Evolutionary conservation across 2,329 filamentous ascomycete species (phyloP), one percentile per base, ranked within the genome.

Genomic region (Fusarium foetens): DNA sequence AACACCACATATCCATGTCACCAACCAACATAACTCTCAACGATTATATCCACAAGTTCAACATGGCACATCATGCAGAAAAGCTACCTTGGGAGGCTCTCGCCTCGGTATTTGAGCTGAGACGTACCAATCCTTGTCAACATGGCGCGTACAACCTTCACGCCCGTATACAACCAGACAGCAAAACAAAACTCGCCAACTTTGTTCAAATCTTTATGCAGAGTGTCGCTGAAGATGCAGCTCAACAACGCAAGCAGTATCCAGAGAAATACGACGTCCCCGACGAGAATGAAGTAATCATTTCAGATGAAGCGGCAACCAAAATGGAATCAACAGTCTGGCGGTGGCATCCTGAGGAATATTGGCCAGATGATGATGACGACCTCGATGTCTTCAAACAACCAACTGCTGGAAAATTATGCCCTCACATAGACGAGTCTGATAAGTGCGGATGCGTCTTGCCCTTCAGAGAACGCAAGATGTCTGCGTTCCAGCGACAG

Each of bases 71-170:
- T 19, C 60, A 73, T 33, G 29, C 60, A 23, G 54, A 61, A 7
- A 58, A 36, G 14, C 35, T 73, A 5, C 70, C 67, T 9, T 73
- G 70, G 70, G 52, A 55, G 5, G 9, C 29, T n/a, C 35, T 73
- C 29, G 63, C 66, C 3, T 64, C 71, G 7, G 46, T 58, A 1
- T 45, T 74, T 14, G 46, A 74, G 42, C 25, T 74, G 8, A 59
- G 27, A 8, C 7, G 19, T 3, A 10, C 33, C 25, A 74, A 72
- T 25, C 3, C n/a, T 3, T 74, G 64, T 33, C 61, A 74, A 27
- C 46, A 66, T 3, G 36, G 33, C 6, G 71, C 71, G 0, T 7
- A 21, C 4, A 66, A 74, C n/a, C 49, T 74, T 9, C 71, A 74
- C 21, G 27, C 45, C 1, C 58, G 25, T n/a, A 39, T 39, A 9